Conservation (phyloP, 83 land plant genomes). For the Larix sibirica region DNA sequence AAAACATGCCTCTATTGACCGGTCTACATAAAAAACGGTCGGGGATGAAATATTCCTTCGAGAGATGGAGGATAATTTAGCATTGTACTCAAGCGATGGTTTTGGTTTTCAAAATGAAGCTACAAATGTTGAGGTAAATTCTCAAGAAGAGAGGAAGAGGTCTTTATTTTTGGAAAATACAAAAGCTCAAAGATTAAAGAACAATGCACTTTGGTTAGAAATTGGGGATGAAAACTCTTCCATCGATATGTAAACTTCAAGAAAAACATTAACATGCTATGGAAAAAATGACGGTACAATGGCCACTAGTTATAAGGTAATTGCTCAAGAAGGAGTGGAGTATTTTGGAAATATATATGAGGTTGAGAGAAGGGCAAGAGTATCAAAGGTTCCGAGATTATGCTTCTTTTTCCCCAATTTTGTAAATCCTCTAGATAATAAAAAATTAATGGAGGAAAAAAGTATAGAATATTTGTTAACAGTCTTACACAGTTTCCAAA, state of each 20-base stretch:
- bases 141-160: background rate
- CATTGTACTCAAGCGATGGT: background rate
- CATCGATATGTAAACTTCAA: background rate
- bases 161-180: background rate
- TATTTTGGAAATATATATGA: background rate
- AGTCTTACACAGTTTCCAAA: background rate
- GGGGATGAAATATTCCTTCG: background rate
- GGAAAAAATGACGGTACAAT: background rate
- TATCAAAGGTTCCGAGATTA: background rate
- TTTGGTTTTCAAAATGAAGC: background rate
- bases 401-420: background rate
- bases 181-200: background rate
- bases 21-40: background rate
- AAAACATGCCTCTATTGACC: background rate
- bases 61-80: background rate
- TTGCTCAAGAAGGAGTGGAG: background rate
- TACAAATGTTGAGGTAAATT: background rate
- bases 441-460: background rate
- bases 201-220: background rate
- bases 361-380: background rate
- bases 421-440: background rate
- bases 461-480: background rate
- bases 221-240: background rate
- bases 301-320: background rate
- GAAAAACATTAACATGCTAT: background rate